Base-by-base conservation (phyloP, 2,329 filamentous ascomycete genomes). In the Gnomoniopsis smithogilvyi region DNA sequence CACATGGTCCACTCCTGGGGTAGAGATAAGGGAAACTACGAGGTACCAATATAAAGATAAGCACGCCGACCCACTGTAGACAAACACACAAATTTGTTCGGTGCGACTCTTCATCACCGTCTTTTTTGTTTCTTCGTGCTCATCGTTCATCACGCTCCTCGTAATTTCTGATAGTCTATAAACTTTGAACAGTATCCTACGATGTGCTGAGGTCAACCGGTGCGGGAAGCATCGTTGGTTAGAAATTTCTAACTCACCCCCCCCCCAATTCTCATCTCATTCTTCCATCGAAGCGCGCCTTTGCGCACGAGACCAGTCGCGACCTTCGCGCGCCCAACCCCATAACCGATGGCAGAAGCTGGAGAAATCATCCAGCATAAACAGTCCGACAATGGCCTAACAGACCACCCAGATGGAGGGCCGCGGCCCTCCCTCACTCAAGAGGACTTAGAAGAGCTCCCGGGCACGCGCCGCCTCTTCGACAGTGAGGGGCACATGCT, bases 161-260 rank as follows among this genome's bases (percentile, higher is more conserved):
- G 8, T n/a, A 22, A 19, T n/a, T 11, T 45, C 11, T 11, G 17
- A 14, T 43, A 11, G 41, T 43, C 17, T 34, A 41, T 54, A 38
- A 17, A 43, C n/a, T 24, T 38, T 15, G 26, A 47, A 26, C 11
- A 46, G 19, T n/a, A 47, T 24, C 33, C 46, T 60, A 62, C 49
- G 50, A 62, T 62, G 60, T 62, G 60, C 60, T 62, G 60, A 62
- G 60, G 36, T n/a, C 43, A 56, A 56, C 14, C 58, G 60, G 57
- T 60, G 60, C 60, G 57, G 57, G 60, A 62, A 60, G 57, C 60
- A 62, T 62, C 57, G 53, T 60, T 36, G 26, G 19, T 45, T 21
- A 21, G 19, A 19, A 45, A n/a, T 19, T 4, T 45, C 38, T 41
- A 15, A n/a, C 38, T 45, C 43, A 21, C 8, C 3, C 43, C 43